Evolutionary conservation across 1,139 yeast genomes (phyloP), one percentile per base, ranked within the genome.

Genomic region (Hemisphaericaspora subhashii): DNA sequence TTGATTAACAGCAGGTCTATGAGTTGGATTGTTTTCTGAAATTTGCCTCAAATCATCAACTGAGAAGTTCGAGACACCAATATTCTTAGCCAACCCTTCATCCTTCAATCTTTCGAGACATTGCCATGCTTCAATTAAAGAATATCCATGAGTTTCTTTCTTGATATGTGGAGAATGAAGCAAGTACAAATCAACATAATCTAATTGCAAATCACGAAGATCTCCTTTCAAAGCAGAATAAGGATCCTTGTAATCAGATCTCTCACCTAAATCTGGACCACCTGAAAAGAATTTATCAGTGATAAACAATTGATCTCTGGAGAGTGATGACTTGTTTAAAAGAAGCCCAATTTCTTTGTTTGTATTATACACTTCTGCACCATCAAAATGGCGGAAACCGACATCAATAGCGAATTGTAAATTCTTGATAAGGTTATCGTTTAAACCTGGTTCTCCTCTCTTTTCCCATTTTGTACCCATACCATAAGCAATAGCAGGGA

Each of bases 31-130:
- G 14, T 53, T 50, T 35, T 62, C 60, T 39, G 72, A 51, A 16
- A 81, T 54, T 31, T 58, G 57, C 46, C 81, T 65, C 43, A 84
- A 60, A 45, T 80, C 75, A 32, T 64, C 65, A 5, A 69, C 66
- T 7, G 74, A 55, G 54, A 79, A 83, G 52, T 77, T 77, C 14
- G 87, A 81, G 28, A 83, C 88, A 32, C 94, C 94, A 31, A 66
- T 64, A 26, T 52, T 52, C 44, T 59, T 62, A 35, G 62, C 60
- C 56, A 51, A 54, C 4, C 74, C 75, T 5, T 63, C 66, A 15
- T 66, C 68, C 33, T 63, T 60, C 27, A 55, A 43, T 45, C 55
- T 51, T 34, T 61, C 66, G 58, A 80, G 54, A 26, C 60, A 58
- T 20, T 63, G 59, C 87, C 87, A 82, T 3, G 84, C 81, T 40